phyloP scores from a whole-genome alignment of 768 basidiomycete genomes.

The Melanogaster broomeanus region DNA sequence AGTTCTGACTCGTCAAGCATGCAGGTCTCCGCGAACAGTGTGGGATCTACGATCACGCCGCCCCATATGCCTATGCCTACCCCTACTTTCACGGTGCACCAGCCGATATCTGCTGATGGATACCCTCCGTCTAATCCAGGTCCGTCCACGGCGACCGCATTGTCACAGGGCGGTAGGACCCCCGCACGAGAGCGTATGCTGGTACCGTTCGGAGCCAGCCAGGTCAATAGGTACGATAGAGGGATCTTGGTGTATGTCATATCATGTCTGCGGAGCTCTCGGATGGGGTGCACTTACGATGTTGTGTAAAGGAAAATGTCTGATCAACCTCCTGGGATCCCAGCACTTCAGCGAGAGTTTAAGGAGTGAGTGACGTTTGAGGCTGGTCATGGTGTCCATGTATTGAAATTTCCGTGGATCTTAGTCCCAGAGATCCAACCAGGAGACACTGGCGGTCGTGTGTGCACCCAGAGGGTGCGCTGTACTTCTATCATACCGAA shows the following conservation, averaged over 20 bases:
- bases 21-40: background rate
- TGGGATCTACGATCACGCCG: background rate
- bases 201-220: background rate
- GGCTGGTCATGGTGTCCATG: background rate
- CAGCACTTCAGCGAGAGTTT: background rate
- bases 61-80: background rate
- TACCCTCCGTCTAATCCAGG: background rate
- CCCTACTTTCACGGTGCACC: background rate
- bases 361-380: background rate
- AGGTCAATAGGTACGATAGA: background rate
- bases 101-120: too few relatives aligned
- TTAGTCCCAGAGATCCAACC: background rate
- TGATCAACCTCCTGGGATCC: background rate
- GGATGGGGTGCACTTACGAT: background rate
- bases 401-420: background rate
- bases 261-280: background rate
- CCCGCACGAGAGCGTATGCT: background rate
- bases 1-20: background rate
- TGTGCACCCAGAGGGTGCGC: constrained; percentile 29
- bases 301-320: background rate
- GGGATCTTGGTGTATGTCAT: constrained; percentile 1
- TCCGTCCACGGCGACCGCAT: background rate
- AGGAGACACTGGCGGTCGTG: constrained; percentile 6
- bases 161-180: background rate
- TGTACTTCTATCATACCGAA: constrained; percentile 23